phyloP scores from a whole-genome alignment of 2,329 filamentous ascomycete genomes.

The Falciphora oryzae region DNA sequence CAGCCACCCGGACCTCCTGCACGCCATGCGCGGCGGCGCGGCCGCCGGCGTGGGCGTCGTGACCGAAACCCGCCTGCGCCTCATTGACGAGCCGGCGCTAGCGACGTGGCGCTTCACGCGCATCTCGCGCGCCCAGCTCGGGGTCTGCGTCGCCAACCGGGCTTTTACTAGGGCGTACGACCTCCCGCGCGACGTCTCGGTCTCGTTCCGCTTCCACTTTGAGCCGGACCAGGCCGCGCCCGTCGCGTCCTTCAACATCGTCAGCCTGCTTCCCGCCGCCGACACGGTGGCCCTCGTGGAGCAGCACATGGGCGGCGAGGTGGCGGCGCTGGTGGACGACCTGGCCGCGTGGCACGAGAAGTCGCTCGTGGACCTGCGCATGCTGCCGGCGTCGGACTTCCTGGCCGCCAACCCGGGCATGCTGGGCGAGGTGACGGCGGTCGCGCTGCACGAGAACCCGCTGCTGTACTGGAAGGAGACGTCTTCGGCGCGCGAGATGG shows the following conservation, averaged over 20 bases:
- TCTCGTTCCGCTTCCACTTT: conserved; percentile 8
- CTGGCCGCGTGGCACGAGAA: not conserved
- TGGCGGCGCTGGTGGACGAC: not conserved
- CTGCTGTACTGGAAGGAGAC: conserved; percentile 7
- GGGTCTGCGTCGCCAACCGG: not conserved
- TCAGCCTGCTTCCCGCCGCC: not conserved
- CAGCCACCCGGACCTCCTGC: conserved; percentile 5
- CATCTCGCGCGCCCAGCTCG: conserved; percentile 1
- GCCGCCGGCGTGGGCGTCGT: not conserved
- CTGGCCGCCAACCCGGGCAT: conserved; percentile 25
- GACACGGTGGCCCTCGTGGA: conserved; percentile 1
- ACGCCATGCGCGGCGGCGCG: conserved; percentile 4
- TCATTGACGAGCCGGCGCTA: not conserved
- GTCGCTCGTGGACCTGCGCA: conserved; percentile 7
- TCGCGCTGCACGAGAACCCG: conserved; percentile 6
- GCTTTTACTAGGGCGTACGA: not conserved
- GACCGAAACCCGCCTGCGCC: not conserved
- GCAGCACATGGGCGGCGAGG: conserved; percentile 4
- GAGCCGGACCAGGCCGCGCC: conserved; percentile 6
- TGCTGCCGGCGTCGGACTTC: conserved; percentile 22
- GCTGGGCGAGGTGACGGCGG: conserved; percentile 8
- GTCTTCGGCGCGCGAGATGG: conserved; percentile 5
- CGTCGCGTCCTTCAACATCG: conserved; percentile 4
- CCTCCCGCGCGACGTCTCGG: conserved; percentile 4
- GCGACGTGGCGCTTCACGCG: conserved; percentile 9